phyloP scores from a whole-genome alignment of 2,329 filamentous ascomycete species.

The Penicillium sp. region DNA sequence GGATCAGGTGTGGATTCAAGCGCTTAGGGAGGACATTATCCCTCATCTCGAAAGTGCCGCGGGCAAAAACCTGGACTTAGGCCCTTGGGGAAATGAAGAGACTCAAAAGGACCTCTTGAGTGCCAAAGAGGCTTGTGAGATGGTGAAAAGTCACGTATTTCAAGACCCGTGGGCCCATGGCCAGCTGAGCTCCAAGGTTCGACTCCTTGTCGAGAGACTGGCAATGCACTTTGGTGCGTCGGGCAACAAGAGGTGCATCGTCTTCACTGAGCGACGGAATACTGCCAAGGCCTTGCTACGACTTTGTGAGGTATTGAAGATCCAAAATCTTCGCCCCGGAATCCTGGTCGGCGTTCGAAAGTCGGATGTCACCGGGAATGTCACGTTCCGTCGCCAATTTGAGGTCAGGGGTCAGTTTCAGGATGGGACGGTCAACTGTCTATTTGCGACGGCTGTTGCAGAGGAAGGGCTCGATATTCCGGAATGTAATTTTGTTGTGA shows the following conservation, averaged over 20 bases:
- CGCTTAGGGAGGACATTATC: conserved; percentile 65
- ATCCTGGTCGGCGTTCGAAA: conserved; percentile 66
- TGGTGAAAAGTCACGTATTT: conserved; percentile 60
- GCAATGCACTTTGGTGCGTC: conserved; percentile 62
- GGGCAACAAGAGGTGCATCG: conserved; percentile 71
- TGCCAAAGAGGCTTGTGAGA: conserved; percentile 61
- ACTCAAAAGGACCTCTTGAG: conserved; percentile 59
- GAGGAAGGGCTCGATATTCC: conserved; percentile 70
- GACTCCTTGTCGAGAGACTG: conserved; percentile 64
- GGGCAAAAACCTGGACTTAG: conserved; percentile 16
- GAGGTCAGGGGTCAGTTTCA: conserved; percentile 69
- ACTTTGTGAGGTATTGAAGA: conserved; percentile 64
- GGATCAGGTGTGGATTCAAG: conserved; percentile 77
- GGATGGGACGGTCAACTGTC: conserved; percentile 40
- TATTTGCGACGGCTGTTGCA: conserved; percentile 66
- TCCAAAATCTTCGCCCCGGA: conserved; percentile 63
- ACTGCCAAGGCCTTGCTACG: conserved; percentile 75
- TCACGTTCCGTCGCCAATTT: conserved; percentile 75
- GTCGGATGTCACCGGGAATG: conserved; percentile 59
- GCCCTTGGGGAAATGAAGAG: conserved; percentile 33
- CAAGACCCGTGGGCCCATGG: conserved; percentile 40
- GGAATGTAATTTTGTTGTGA: conserved; percentile 67
- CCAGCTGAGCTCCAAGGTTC: conserved; percentile 73
- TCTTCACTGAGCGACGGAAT: conserved; percentile 80
- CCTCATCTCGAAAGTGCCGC: conserved; percentile 62